phyloP scores from a whole-genome alignment of 768 basidiomycete species.

The Tulasnella sp. region DNA sequence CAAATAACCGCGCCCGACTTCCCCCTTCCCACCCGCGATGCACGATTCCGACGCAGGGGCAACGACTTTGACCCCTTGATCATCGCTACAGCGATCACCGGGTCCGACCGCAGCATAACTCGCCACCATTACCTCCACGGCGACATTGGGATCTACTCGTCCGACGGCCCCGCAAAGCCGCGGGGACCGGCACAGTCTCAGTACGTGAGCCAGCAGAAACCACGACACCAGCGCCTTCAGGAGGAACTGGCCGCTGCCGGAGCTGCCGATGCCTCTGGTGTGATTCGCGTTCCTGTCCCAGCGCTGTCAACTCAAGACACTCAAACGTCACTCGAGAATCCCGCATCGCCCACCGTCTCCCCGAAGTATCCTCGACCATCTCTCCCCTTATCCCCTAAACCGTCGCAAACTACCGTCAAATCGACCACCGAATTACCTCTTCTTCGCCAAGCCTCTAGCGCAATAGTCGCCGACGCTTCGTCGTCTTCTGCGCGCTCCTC shows the following conservation, averaged over 20 bases:
- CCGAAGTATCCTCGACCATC: slow-evolving; percentile 11
- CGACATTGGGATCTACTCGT: slow-evolving; percentile 46
- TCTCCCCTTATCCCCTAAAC: slow-evolving; percentile 2
- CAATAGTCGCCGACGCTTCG: not conserved
- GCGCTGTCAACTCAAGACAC: not conserved
- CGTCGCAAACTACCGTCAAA: not conserved
- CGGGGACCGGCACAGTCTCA: slow-evolving; percentile 26
- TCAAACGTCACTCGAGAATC: not conserved
- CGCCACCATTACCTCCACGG: slow-evolving; percentile 81
- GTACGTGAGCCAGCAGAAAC: slow-evolving; percentile 68
- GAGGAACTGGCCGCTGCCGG: slow-evolving; percentile 12
- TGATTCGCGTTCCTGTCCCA: not conserved
- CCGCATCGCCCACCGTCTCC: not conserved
- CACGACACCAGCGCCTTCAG: slow-evolving; percentile 48
- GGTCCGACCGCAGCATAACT: slow-evolving; percentile 62
- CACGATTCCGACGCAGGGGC: slow-evolving; percentile 45
- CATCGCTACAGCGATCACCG: slow-evolving; percentile 59
- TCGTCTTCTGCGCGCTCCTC: not conserved
- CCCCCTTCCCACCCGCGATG: slow-evolving; percentile 18
- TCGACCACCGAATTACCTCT: not conserved
- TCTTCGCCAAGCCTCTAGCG: not conserved
- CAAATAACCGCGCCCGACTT: slow-evolving; percentile 39
- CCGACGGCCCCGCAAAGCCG: slow-evolving; percentile 49
- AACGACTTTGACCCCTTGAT: slow-evolving; percentile 68
- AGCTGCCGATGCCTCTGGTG: not conserved